A percentile compares a stretch with the other conserved stretches of the same genome.
phyloP scores from a whole-genome alignment of 2,329 filamentous ascomycete species.

The Colletotrichum spinosum region DNA sequence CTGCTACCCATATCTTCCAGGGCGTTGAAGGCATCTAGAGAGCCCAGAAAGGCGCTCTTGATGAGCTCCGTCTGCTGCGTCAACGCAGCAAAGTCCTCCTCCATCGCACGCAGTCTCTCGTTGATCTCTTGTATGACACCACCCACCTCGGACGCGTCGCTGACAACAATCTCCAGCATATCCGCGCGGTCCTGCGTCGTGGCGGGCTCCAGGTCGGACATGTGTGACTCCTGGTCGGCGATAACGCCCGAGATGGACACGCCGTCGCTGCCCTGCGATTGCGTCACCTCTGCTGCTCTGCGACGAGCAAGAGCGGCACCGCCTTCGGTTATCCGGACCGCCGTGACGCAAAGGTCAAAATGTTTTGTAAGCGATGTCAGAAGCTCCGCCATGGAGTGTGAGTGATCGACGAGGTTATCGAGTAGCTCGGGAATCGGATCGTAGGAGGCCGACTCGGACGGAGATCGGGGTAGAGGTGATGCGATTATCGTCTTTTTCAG shows the following conservation, averaged over 20 bases:
- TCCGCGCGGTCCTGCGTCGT: slow-evolving; percentile 81
- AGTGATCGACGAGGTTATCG: slow-evolving; percentile 76
- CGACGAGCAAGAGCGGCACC: slow-evolving; percentile 76
- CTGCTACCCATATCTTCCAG: slow-evolving; percentile 76
- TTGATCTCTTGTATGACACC: slow-evolving; percentile 78
- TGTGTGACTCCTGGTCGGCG: slow-evolving; percentile 64
- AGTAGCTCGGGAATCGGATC: slow-evolving; percentile 65
- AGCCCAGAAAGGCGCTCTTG: slow-evolving; percentile 65
- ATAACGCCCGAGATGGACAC: slow-evolving; percentile 77
- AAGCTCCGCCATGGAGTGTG: slow-evolving; percentile 83
- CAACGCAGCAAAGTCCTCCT: slow-evolving; percentile 74
- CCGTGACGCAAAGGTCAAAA: slow-evolving; percentile 93
- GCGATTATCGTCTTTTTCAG: slow-evolving; percentile 70
- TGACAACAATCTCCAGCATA: slow-evolving; percentile 83
- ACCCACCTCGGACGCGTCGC: slow-evolving; percentile 76
- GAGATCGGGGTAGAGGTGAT: slow-evolving; percentile 47
- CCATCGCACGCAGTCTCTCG: slow-evolving; percentile 82
- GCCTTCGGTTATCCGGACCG: slow-evolving; percentile 89
- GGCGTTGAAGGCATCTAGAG: slow-evolving; percentile 71
- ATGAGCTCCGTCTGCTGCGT: slow-evolving; percentile 71
- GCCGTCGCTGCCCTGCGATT: slow-evolving; percentile 57
- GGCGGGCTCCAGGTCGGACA: slow-evolving; percentile 73
- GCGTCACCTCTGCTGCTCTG: slow-evolving; percentile 73
- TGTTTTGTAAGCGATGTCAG: slow-evolving; percentile 86
- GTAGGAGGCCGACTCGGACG: slow-evolving; percentile 50